These are phyloP conservation scores for Favolaschia claudopus DNA, from an alignment of 768 basidiomycete species.

Conservation along the genomic window DNA sequence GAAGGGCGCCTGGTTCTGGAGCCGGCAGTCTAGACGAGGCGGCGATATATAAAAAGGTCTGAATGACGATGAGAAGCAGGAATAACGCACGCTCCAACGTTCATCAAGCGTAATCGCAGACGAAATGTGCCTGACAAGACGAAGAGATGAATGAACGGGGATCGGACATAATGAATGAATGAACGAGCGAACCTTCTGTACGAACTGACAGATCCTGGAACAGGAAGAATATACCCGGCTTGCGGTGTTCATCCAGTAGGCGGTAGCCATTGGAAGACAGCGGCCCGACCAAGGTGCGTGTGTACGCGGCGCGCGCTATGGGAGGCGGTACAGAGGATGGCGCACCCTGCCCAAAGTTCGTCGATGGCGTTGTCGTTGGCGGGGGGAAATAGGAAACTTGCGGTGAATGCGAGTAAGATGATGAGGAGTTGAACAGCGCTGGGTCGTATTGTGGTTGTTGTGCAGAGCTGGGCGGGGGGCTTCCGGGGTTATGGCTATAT, in stretches of 20 bases:
- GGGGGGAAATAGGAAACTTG: conserved; percentile 29
- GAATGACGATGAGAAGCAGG: conserved; percentile 13
- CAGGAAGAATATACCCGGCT: conserved; percentile 91
- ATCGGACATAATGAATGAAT: conserved; percentile 3
- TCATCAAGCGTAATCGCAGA: conserved; percentile 86
- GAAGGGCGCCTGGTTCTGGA: conserved; percentile 70
- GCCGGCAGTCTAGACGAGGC: conserved; percentile 63
- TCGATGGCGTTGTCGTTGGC: conserved; percentile 20
- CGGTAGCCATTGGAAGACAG: conserved; percentile 87
- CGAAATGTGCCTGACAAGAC: conserved; percentile 75
- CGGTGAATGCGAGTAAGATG: conserved; percentile 15
- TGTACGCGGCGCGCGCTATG: conserved; percentile 59
- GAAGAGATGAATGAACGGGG: conserved; percentile 13
- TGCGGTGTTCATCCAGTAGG: conserved; percentile 84
- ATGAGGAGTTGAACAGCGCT: conserved; percentile 6
- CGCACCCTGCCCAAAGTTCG: conserved; percentile 34
- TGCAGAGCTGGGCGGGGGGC: too few species aligned
- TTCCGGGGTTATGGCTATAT: too few species aligned
- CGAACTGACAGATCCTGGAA: conserved; percentile 94
- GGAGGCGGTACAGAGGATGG: conserved; percentile 43
- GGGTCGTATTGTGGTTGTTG: conserved; percentile 17
- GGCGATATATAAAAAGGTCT: conserved; percentile 23
- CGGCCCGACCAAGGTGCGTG: conserved; percentile 90
- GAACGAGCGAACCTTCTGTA: conserved; percentile 73
- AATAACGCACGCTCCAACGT: conserved; percentile 84